Evolutionary conservation across 306 rosid species (phyloP).

Genomic region (Acacia acuminata): DNA sequence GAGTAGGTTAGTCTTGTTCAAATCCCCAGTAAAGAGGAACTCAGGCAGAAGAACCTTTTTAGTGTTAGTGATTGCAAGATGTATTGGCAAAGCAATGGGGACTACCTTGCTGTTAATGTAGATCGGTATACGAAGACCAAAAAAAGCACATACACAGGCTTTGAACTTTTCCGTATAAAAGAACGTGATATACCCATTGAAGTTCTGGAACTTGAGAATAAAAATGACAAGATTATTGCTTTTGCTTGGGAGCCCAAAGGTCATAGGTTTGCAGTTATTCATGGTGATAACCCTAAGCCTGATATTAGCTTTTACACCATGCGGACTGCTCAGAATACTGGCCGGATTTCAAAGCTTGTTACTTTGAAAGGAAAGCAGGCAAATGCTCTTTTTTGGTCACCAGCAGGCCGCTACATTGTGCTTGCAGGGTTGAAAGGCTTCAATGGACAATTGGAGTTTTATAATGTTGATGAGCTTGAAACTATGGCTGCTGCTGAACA

Average conservation of each 20-base stretch:
- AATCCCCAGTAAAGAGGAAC: conserved; percentile 88
- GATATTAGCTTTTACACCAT: conserved; percentile 75
- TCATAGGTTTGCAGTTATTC: conserved; percentile 78
- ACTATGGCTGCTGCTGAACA: conserved; percentile 84
- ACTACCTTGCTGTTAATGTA: conserved; percentile 82
- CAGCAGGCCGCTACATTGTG: conserved; percentile 68
- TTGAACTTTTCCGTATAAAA: conserved; percentile 82
- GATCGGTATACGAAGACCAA: conserved; percentile 78
- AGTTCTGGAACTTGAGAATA: conserved; percentile 85
- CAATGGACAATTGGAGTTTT: conserved; percentile 77
- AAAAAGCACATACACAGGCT: conserved; percentile 79
- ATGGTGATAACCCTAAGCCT: conserved; percentile 82
- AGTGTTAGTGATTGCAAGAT: conserved; percentile 90
- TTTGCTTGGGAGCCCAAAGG: conserved; percentile 99
- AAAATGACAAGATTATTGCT: conserved; percentile 85
- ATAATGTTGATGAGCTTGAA: conserved; percentile 79
- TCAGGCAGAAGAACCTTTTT: conserved; percentile 71
- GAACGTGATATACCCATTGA: conserved; percentile 87
- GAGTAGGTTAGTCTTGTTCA: conserved; percentile 82
- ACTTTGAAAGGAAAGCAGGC: conserved; percentile 89
- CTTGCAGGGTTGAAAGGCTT: conserved; percentile 81
- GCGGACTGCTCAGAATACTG: conserved; percentile 62
- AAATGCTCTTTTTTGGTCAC: conserved; percentile 89
- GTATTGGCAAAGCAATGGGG: conserved; percentile 95
- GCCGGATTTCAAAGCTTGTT: conserved; percentile 74